Conservation (phyloP, 2,329 filamentous ascomycete species). For the Aspergillus neotritici region DNA sequence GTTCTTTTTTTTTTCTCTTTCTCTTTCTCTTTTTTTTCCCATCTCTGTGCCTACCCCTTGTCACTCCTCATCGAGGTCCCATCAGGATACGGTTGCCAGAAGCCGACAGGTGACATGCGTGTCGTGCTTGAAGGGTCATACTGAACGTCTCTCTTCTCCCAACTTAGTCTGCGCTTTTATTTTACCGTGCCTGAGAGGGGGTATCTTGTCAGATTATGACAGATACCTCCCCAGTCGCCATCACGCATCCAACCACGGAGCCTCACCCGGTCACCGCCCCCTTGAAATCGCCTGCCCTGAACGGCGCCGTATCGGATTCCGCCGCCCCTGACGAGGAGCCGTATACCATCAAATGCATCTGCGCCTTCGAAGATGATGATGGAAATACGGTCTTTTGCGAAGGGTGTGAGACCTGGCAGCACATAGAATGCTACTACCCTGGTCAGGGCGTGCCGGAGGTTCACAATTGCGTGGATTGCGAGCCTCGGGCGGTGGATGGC, state of each 20-base stretch:
- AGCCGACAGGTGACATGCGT: slow-evolving; percentile 18
- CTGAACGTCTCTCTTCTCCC: slow-evolving; percentile 13
- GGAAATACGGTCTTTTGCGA: slow-evolving; percentile 97
- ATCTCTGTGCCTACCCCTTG: neutral
- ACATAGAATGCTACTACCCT: slow-evolving; percentile 95
- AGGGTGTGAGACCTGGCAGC: slow-evolving; percentile 93
- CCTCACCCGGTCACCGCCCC: slow-evolving; percentile 43
- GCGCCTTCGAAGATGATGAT: slow-evolving; percentile 88
- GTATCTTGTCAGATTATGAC: slow-evolving; percentile 50
- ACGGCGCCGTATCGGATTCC: slow-evolving; percentile 40
- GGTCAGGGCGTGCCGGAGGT: slow-evolving; percentile 65
- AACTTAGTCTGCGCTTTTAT: slow-evolving; percentile 20
- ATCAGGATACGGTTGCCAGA: slow-evolving; percentile 2
- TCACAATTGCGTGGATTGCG: slow-evolving; percentile 86
- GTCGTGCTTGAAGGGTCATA: slow-evolving; percentile 16
- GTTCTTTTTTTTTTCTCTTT: too few species aligned
- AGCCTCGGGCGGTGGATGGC: slow-evolving; percentile 67
- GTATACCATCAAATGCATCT: slow-evolving; percentile 98
- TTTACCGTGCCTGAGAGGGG: slow-evolving; percentile 33
- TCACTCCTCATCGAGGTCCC: neutral
- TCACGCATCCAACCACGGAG: slow-evolving; percentile 45
- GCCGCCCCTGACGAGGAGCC: slow-evolving; percentile 42
- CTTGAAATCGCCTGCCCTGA: slow-evolving; percentile 38
- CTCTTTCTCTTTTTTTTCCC: neutral
- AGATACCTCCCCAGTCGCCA: slow-evolving; percentile 48